Evolutionary conservation across 257 asterid species (phyloP).

Genomic region (Solanum rostratum): DNA sequence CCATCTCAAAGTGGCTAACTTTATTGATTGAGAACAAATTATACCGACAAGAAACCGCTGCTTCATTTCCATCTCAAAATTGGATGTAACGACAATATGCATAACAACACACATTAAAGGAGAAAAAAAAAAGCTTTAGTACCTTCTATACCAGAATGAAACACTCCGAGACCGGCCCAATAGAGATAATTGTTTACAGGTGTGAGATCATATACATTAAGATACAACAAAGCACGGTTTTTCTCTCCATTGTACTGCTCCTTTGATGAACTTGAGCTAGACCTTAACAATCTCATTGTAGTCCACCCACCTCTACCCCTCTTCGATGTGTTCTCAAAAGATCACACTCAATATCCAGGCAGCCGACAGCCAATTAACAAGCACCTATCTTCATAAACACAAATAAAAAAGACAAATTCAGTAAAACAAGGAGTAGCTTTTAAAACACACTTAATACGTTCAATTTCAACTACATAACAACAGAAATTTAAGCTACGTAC

Average conservation of each 20-base stretch:
- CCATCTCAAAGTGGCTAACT: neutral
- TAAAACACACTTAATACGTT: neutral
- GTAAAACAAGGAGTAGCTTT: neutral
- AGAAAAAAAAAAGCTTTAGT: neutral
- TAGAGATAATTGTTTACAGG: slow-evolving; percentile 68
- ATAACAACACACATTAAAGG: neutral
- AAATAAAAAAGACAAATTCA: neutral
- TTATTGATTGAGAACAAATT: neutral
- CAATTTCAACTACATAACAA: neutral
- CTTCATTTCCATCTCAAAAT: neutral
- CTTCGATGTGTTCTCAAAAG: neutral
- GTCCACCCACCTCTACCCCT: slow-evolving; percentile 8
- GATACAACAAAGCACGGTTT: slow-evolving; percentile 42
- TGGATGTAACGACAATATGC: neutral
- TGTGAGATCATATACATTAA: slow-evolving; percentile 78
- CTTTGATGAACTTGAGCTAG: slow-evolving; percentile 36
- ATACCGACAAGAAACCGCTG: neutral
- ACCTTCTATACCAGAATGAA: slow-evolving; percentile 94
- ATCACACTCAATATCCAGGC: slow-evolving; percentile 8
- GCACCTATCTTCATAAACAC: neutral
- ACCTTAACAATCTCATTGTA: slow-evolving; percentile 64
- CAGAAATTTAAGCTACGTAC: too few relatives aligned
- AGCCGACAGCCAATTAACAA: neutral
- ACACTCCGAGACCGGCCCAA: slow-evolving; percentile 80
- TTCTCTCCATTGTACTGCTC: slow-evolving; percentile 36